Evolutionary conservation across 176 grass and related monocot genomes (phyloP).

Genomic region (Olyra latifolia): DNA sequence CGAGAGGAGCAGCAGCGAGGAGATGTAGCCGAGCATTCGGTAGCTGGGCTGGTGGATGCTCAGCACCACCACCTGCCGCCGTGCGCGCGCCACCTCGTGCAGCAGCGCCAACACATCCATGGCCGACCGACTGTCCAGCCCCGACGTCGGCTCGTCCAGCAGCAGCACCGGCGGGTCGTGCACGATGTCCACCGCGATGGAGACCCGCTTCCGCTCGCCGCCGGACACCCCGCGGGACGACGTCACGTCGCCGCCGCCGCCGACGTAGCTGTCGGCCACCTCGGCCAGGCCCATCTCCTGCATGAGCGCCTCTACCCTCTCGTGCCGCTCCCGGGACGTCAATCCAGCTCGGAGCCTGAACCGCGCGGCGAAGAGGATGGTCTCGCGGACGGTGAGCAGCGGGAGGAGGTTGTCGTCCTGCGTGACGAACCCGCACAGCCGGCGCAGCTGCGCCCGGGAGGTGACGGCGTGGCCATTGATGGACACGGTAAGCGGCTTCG

Average conservation of each 20-base stretch:
- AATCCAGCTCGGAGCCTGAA: slow-evolving; percentile 52
- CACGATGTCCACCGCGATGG: slow-evolving; percentile 82
- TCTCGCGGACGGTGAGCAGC: slow-evolving; percentile 91
- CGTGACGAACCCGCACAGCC: slow-evolving; percentile 76
- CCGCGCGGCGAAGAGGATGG: slow-evolving; percentile 66
- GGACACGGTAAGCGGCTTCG: slow-evolving; percentile 35
- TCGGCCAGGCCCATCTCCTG: slow-evolving; percentile 67
- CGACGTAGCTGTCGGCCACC: slow-evolving; percentile 77
- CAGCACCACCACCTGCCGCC: slow-evolving; percentile 76
- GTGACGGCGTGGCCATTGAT: slow-evolving; percentile 48
- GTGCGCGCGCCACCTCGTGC: slow-evolving; percentile 59
- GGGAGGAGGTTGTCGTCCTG: slow-evolving; percentile 96
- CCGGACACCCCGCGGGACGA: slow-evolving; percentile 69
- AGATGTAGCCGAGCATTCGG: slow-evolving; percentile 78
- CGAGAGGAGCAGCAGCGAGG: slow-evolving; percentile 72
- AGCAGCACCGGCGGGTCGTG: slow-evolving; percentile 84
- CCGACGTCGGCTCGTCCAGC: slow-evolving; percentile 89
- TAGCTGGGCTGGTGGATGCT: slow-evolving; percentile 96
- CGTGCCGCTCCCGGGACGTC: slow-evolving; percentile 30
- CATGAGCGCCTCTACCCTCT: slow-evolving; percentile 61
- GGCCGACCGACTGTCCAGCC: slow-evolving; percentile 84
- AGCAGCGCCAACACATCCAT: slow-evolving; percentile 74
- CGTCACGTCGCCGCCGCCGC: slow-evolving; percentile 42
- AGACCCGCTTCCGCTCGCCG: slow-evolving; percentile 81
- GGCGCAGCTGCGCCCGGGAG: slow-evolving; percentile 53